Percentiles rank a stretch among this genome's conserved stretches.
Conservation (phyloP, 2,329 filamentous ascomycete genomes). For the Orbilia quercus region DNA sequence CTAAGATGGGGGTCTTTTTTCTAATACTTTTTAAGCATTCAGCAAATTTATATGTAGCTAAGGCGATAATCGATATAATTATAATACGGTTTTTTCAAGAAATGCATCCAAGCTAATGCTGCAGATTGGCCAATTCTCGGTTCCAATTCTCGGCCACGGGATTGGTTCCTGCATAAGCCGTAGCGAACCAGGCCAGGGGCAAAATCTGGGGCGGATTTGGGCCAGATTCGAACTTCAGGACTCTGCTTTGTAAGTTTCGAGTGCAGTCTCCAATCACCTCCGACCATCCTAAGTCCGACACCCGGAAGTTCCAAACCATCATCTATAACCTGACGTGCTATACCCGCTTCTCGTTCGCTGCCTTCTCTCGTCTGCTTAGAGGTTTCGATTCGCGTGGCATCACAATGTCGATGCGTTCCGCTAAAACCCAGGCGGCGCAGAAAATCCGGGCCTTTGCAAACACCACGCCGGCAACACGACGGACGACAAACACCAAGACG, state of each 20-base stretch:
- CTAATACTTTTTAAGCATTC: background rate
- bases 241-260: too few relatives aligned
- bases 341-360: background rate
- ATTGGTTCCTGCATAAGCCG: conserved; percentile 50
- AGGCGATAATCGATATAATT: conserved; percentile 1
- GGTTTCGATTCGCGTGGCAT: background rate
- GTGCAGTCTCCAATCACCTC: too few relatives aligned
- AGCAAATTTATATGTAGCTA: background rate
- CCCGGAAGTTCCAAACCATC: too few relatives aligned
- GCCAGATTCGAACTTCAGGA: background rate
- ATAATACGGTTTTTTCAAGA: background rate
- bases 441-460: conserved; percentile 51
- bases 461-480: conserved; percentile 44
- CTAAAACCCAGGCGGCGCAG: conserved; percentile 35
- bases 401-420: conserved; percentile 46
- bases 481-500: conserved; percentile 10
- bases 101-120: background rate
- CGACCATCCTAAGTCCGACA: too few relatives aligned
- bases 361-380: background rate
- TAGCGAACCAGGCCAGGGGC: conserved; percentile 47
- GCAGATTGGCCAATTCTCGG: background rate
- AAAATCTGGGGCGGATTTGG: conserved; percentile 13
- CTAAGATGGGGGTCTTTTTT: conserved; percentile 52
- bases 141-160: conserved; percentile 13
- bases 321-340: too few relatives aligned